phyloP scores from a whole-genome alignment of 768 basidiomycete species.

The Termitomyces sp. region DNA sequence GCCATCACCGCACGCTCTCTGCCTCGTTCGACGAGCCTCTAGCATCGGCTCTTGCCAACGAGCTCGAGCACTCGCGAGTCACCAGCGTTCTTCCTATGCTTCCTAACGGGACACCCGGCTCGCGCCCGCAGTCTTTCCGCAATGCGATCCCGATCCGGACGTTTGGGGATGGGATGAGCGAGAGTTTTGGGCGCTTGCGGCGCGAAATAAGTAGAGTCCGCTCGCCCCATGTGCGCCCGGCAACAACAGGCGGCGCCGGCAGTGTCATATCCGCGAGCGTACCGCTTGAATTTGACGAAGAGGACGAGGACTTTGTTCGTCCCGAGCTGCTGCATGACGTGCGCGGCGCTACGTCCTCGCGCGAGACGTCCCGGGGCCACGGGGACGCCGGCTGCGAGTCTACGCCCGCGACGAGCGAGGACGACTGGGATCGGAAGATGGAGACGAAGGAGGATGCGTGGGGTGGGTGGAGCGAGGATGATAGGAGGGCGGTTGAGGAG shows the following conservation, averaged over 20 bases:
- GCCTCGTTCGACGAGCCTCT: constrained; percentile 78
- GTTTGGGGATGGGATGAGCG: constrained; percentile 52
- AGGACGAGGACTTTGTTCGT: constrained; percentile 55
- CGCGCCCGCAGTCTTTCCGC: constrained; percentile 33
- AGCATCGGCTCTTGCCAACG: constrained; percentile 63
- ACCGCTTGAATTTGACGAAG: constrained; percentile 60
- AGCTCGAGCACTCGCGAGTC: constrained; percentile 44
- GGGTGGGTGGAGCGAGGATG: constrained; percentile 42
- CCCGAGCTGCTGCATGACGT: background rate
- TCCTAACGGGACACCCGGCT: constrained; percentile 59
- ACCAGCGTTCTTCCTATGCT: constrained; percentile 66
- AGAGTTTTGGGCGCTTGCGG: constrained; percentile 53
- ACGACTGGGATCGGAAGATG: constrained; percentile 23
- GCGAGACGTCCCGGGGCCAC: background rate
- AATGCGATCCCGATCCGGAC: constrained; percentile 55
- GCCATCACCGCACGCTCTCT: constrained; percentile 26
- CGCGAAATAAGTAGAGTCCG: constrained; percentile 51
- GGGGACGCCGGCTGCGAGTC: constrained; percentile 23
- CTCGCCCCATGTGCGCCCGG: constrained; percentile 25
- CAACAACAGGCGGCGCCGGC: too few species aligned
- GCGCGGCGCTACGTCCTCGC: background rate
- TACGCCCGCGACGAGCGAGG: constrained; percentile 32
- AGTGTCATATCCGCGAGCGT: constrained; percentile 27
- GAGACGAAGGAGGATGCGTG: constrained; percentile 25
- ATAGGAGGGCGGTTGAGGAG: constrained; percentile 43